Evolutionary conservation across 345 rosid genomes (phyloP).

Genomic region (Hibiscus tridactylites): DNA sequence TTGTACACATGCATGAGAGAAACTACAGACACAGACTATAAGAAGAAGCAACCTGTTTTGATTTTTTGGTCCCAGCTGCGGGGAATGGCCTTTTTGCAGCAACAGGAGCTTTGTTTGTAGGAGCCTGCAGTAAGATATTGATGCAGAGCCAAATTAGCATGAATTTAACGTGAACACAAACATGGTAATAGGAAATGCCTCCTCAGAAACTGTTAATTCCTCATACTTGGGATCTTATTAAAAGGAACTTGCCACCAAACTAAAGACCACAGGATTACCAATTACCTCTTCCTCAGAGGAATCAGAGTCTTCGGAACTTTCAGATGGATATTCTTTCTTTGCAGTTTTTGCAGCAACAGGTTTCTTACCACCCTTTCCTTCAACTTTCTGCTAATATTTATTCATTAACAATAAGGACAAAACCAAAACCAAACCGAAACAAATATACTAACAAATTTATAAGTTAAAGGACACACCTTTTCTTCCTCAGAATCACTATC

Average conservation of each 20-base stretch:
- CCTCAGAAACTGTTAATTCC: background rate
- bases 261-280: background rate
- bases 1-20: background rate
- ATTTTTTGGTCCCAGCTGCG: background rate
- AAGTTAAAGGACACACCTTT: slow-evolving; percentile 2
- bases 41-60: background rate
- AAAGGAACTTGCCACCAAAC: background rate
- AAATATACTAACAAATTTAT: background rate
- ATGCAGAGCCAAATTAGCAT: background rate
- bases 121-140: background rate
- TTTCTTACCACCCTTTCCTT: slow-evolving; percentile 9
- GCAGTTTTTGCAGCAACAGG: slow-evolving; percentile 1
- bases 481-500: slow-evolving; percentile 30
- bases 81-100: background rate
- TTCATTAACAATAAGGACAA: background rate
- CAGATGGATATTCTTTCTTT: slow-evolving; percentile 9
- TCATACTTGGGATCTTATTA: background rate
- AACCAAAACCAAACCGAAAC: background rate
- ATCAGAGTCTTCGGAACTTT: background rate
- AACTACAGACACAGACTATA: background rate
- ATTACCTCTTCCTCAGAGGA: slow-evolving; percentile 2
- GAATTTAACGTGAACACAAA: background rate
- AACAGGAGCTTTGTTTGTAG: slow-evolving; percentile 2
- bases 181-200: background rate
- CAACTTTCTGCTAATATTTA: slow-evolving; percentile 7